Evolutionary conservation across 345 rosid species (phyloP).

Genomic region (Clarkia xantiana): DNA sequence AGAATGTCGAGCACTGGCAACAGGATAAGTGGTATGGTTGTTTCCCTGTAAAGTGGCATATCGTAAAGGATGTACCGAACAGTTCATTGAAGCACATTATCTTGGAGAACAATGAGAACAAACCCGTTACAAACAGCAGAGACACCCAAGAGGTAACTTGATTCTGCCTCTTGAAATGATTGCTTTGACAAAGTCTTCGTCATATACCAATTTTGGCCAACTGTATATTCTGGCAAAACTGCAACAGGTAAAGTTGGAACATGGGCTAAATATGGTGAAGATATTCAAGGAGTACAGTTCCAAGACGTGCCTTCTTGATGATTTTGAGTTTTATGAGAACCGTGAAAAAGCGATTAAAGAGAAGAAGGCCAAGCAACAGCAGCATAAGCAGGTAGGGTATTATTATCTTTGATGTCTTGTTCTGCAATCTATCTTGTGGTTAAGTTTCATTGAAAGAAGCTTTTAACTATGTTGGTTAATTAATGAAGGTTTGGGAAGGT

Average conservation of each 20-base stretch:
- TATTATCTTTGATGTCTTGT: no score
- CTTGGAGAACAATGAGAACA: slow-evolving; percentile 88
- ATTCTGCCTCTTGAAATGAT: no score
- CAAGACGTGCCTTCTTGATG: slow-evolving; percentile 80
- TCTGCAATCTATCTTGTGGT: no score
- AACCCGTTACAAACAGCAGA: slow-evolving; percentile 92
- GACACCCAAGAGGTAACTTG: slow-evolving; percentile 78
- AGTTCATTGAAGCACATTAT: slow-evolving; percentile 77
- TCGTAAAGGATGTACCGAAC: slow-evolving; percentile 91
- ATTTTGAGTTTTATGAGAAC: slow-evolving; percentile 69
- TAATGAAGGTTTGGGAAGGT: no score
- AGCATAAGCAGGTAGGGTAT: slow-evolving; percentile 45
- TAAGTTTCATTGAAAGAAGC: no score
- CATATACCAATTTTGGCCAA: no score
- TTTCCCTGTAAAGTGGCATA: slow-evolving; percentile 87
- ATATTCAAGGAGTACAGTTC: slow-evolving; percentile 66
- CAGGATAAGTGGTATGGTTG: slow-evolving; percentile 97
- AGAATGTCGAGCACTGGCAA: slow-evolving; percentile 78
- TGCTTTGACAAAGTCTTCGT: no score
- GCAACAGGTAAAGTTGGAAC: slow-evolving; percentile 50
- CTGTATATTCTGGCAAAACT: background rate
- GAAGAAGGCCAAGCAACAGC: slow-evolving; percentile 68
- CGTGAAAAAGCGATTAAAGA: slow-evolving; percentile 72
- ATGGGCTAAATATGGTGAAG: slow-evolving; percentile 64
- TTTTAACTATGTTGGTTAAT: no score